These are phyloP conservation scores for Fomitopsis palustris DNA, from an alignment of 1,284 basidiomycete genomes.

Conservation along the genomic window DNA sequence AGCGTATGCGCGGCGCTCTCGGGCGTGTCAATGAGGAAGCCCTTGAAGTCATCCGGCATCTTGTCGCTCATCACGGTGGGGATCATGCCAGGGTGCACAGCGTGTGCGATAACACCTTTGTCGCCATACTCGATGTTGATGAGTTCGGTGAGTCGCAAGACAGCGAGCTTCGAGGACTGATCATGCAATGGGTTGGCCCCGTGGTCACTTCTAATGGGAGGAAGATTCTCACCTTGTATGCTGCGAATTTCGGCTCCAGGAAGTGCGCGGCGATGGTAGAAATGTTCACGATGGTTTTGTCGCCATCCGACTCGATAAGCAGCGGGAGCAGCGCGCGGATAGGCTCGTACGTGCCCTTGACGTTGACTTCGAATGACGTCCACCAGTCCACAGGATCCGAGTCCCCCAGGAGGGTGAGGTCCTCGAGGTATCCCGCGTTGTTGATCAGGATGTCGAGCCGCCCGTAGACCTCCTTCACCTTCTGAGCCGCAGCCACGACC, in stretches of 20 bases:
- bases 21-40: slow-evolving; percentile 7
- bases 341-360: slow-evolving; percentile 8
- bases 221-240: not conserved
- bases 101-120: slow-evolving; percentile 8
- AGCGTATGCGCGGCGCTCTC: slow-evolving; percentile 7
- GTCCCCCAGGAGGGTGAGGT: slow-evolving; percentile 4
- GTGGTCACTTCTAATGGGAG: not conserved
- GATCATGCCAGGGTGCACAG: slow-evolving; percentile 11
- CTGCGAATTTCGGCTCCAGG: not conserved
- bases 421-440: slow-evolving; percentile 14
- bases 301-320: slow-evolving; percentile 1
- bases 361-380: slow-evolving; percentile 7
- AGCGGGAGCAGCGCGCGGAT: slow-evolving; percentile 3
- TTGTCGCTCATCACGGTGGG: slow-evolving; percentile 3
- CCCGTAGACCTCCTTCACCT: slow-evolving; percentile 5
- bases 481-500: slow-evolving; percentile 5
- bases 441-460: slow-evolving; percentile 5
- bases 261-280: not conserved
- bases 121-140: slow-evolving; percentile 10
- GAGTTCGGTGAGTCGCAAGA: slow-evolving; percentile 12
- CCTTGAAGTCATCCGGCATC: slow-evolving; percentile 2
- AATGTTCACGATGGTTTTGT: slow-evolving; percentile 3
- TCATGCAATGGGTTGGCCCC: not conserved
- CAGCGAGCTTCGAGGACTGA: slow-evolving; percentile 11
- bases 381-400: slow-evolving; percentile 11